Evolutionary conservation across 352 stramenopile genomes (phyloP).

Genomic region (Aphanomyces cochlioides): DNA sequence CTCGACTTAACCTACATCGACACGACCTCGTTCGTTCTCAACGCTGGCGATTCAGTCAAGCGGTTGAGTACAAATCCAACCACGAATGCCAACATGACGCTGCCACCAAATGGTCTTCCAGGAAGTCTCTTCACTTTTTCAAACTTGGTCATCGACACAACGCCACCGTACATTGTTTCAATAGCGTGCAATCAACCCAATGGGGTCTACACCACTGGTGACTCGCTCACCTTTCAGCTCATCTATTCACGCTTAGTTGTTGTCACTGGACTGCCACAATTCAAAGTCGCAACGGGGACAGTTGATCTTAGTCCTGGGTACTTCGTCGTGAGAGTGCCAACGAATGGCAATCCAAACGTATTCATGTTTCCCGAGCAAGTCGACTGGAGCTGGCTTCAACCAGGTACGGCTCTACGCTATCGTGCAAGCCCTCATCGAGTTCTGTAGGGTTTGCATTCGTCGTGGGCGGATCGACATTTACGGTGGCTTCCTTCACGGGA

Average conservation of each 20-base stretch:
- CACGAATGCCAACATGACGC: constrained; percentile 50
- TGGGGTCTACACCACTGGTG: constrained; percentile 59
- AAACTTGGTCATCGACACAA: constrained; percentile 75
- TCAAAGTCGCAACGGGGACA: constrained; percentile 47
- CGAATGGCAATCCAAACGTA: constrained; percentile 2
- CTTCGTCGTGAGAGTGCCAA: not conserved
- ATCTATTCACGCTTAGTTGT: constrained; percentile 55
- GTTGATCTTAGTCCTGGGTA: constrained; percentile 38
- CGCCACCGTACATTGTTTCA: constrained; percentile 44
- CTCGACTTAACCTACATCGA: constrained; percentile 52
- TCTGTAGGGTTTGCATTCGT: constrained; percentile 1
- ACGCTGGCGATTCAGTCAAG: constrained; percentile 42
- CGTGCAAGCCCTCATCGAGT: not conserved
- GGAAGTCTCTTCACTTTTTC: constrained; percentile 66
- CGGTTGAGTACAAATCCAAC: constrained; percentile 46
- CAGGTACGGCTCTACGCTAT: not conserved
- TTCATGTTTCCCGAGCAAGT: constrained; percentile 12
- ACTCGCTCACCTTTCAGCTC: constrained; percentile 55
- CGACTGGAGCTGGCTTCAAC: constrained; percentile 5
- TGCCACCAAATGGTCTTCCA: constrained; percentile 51
- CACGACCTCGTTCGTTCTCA: constrained; percentile 43
- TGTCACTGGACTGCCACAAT: constrained; percentile 46
- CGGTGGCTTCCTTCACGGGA: not conserved
- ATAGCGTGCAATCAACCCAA: constrained; percentile 38
- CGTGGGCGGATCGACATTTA: not conserved